phyloP scores from a whole-genome alignment of 2,329 filamentous ascomycete species.

The Colletotrichum eremochloae region DNA sequence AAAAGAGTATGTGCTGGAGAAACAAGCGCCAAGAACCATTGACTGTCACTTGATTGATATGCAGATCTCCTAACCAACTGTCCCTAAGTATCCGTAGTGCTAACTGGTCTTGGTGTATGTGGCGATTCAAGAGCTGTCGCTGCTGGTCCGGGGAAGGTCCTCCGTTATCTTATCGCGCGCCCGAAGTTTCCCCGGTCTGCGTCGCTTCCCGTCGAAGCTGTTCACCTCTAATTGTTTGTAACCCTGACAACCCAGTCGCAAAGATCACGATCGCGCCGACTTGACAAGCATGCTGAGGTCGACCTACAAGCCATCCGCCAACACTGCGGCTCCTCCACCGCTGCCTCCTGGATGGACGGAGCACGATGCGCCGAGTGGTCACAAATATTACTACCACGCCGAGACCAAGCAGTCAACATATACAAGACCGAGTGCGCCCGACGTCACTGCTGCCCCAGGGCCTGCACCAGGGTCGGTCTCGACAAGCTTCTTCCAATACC shows the following conservation, averaged over 20 bases:
- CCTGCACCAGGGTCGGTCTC: conserved; percentile 44
- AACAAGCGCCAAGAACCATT: conserved; percentile 3
- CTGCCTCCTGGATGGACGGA: conserved; percentile 91
- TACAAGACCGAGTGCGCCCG: conserved; percentile 71
- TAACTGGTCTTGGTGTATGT: conserved; percentile 18
- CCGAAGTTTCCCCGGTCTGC: conserved; percentile 11
- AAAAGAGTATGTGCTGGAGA: not conserved
- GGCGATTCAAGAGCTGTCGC: conserved; percentile 12
- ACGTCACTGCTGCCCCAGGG: conserved; percentile 32
- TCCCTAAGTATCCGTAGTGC: not conserved
- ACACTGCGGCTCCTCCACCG: conserved; percentile 61
- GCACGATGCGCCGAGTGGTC: conserved; percentile 88
- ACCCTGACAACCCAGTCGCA: not conserved
- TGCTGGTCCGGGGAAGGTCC: conserved; percentile 2
- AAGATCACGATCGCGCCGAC: not conserved
- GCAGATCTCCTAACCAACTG: conserved; percentile 18
- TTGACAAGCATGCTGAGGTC: conserved; percentile 75
- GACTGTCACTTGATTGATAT: conserved; percentile 35
- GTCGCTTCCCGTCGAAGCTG: not conserved
- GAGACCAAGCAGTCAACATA: conserved; percentile 90
- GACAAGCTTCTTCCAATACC: conserved; percentile 58
- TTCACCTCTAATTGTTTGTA: not conserved
- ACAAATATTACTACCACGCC: conserved; percentile 89
- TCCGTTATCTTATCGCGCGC: conserved; percentile 15
- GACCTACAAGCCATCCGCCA: conserved; percentile 74